These are phyloP conservation scores for Ascochyta koolunga DNA, from an alignment of 2,329 filamentous ascomycete species.

Conservation along the genomic window DNA sequence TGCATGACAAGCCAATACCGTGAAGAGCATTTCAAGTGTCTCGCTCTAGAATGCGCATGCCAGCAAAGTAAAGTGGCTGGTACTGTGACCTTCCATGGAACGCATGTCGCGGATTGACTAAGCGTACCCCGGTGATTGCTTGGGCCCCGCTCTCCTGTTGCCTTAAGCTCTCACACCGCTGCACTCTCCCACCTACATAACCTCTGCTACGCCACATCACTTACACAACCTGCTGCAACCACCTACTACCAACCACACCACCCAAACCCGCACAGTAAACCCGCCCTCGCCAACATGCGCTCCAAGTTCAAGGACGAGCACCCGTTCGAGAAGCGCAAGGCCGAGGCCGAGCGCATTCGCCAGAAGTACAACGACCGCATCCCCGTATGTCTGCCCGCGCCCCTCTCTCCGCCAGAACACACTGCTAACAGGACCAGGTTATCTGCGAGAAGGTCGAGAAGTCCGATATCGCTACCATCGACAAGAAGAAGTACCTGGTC, in stretches of 20 bases:
- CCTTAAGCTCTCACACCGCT: constrained; percentile 39
- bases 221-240: constrained; percentile 12
- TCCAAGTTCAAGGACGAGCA: constrained; percentile 99
- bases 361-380: constrained; percentile 99
- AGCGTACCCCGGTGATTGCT: constrained; percentile 24
- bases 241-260: constrained; percentile 12
- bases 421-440: constrained; percentile 65
- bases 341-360: constrained; percentile 97
- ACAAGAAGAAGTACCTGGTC: constrained; percentile 99
- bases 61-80: constrained; percentile 19
- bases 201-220: constrained; percentile 31
- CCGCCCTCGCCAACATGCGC: constrained; percentile 67
- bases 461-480: constrained; percentile 96
- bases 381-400: constrained; percentile 70
- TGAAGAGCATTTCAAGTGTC: constrained; percentile 18
- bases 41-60: constrained; percentile 19
- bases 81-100: constrained; percentile 14
- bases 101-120: constrained; percentile 10
- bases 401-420: neutral
- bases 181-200: constrained; percentile 30
- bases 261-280: constrained; percentile 18
- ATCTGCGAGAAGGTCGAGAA: constrained; percentile 75
- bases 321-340: constrained; percentile 99
- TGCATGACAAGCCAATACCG: constrained; percentile 18
- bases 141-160: constrained; percentile 37